Evolutionary conservation across 2,329 filamentous ascomycete genomes (phyloP), one percentile per base, ranked within the genome.

Genomic region (Botrytis fragariae): DNA sequence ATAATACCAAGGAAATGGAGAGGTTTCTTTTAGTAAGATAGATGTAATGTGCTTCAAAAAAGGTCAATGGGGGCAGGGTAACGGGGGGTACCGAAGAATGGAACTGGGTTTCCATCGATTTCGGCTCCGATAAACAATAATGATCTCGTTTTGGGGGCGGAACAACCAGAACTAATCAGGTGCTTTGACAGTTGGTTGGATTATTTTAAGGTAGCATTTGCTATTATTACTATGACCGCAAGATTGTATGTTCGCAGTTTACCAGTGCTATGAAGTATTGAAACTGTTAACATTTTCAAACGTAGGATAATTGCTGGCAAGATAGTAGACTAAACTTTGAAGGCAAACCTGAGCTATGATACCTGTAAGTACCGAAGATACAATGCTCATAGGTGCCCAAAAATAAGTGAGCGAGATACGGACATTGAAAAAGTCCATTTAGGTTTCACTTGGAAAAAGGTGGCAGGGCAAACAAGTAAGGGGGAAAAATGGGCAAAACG

Each of bases 391-490:
- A 54, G 45, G 45, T 37, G 64, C 51, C 45, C 42, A 54, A 57
- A 68, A 68, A 29, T 37, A 42, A 42, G 35, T 57, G 37, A 25
- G 39, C 35, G n/a, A 62, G 37, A 62, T 18, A 16, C 65, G 65
- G 65, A 57, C 65, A 57, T 69, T 69, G 18, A 57, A 51, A 67
- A 69, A 57, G 65, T 69, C 65, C 48, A 69, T 69, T 69, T 42
- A 69, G 65, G 65, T 69, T 69, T 69, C 65, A 42, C 35, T 69
- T 42, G 48, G 20, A 29, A 69, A 29, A 57, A 57, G 51, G 48
- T 69, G 65, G 65, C 65, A 69, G 61, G 61, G 61, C 61, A 64
- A 64, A 45, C 16, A 64, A 45, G 61, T 64, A 64, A 64, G 39
- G 61, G 18, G 37, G n/a, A 20, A 25, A 44, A 51, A 68, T 20